Base-by-base conservation (phyloP, 2,329 filamentous ascomycete genomes). In the Myrmaecium sp. region DNA sequence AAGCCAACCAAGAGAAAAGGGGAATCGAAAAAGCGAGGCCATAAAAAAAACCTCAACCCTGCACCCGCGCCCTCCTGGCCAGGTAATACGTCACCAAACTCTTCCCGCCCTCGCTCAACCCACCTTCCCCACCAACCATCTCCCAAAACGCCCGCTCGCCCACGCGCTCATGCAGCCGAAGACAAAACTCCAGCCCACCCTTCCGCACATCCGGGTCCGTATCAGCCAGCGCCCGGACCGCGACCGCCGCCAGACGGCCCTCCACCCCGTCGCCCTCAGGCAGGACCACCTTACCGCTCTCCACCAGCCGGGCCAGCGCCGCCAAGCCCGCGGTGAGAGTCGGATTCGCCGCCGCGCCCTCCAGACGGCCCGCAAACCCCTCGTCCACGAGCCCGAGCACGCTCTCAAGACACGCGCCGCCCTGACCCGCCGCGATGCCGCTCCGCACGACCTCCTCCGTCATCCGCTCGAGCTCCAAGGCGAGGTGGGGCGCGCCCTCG, bases 71-170 rank as follows among this genome's bases (percentile, higher is more conserved):
- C 45, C 63, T 61, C 59, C 74, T 74, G 21, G 78, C 77, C 41
- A 83, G 74, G 48, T 83, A 84, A 46, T 84, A 84, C 6, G 75
- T 83, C 40, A 84, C 72, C 33, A 84, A 49, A 37, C 74, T 82
- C 57, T 81, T 69, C 13, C 76, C 69, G 36, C 80, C 76, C 36
- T 82, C 76, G 42, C 68, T 66, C 17, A 78, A 61, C 1, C 55
- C 56, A 18, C 29, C 27, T 9, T 32, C 36, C 6, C 56, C 63
- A 30, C 60, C 66, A 40, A 83, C 58, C 14, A 64, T 62, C 17
- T 63, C 64, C 78, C 78, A 86, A 44, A 84, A 84, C 16, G 45
- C 49, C 10, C 30, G 33, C 28, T 56, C 55, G 8, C 70, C 69
- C 6, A 75, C 59, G 7, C 65, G 52, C 24, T 62, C 58, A 44